Percentiles rank a stretch among this genome's conserved stretches.
Conservation (phyloP, 768 basidiomycete species). For the Symmetrospora coprosmae region DNA sequence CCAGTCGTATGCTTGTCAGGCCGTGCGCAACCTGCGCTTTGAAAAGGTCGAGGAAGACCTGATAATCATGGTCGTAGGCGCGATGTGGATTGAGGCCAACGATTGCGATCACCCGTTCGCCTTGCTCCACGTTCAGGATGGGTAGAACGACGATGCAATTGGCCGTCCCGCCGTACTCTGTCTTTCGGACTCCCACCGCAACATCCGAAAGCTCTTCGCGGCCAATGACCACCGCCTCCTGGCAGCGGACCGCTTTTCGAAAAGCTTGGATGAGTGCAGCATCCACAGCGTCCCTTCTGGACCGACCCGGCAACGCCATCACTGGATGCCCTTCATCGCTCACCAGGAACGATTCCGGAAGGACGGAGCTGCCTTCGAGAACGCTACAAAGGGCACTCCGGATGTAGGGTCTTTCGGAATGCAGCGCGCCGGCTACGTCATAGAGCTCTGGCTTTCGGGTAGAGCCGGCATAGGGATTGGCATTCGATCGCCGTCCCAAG, state of each 20-base stretch:
- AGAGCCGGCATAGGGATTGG: too few relatives aligned
- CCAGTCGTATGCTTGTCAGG: slow-evolving; percentile 7
- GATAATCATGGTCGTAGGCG: slow-evolving; percentile 6
- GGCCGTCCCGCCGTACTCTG: background rate
- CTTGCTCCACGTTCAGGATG: background rate
- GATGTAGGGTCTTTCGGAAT: too few relatives aligned
- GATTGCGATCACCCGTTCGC: background rate
- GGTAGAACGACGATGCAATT: background rate
- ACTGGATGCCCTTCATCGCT: too few relatives aligned
- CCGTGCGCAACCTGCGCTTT: slow-evolving; percentile 12
- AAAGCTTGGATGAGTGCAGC: background rate
- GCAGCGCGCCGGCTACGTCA: too few relatives aligned
- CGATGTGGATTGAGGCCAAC: slow-evolving; percentile 7
- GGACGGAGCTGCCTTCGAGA: too few relatives aligned
- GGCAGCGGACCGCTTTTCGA: background rate
- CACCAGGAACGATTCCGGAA: too few relatives aligned
- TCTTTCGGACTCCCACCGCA: background rate
- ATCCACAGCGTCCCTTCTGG: too few relatives aligned
- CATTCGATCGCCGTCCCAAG: too few relatives aligned
- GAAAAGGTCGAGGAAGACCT: slow-evolving; percentile 15
- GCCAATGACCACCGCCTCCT: background rate
- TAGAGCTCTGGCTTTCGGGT: too few relatives aligned
- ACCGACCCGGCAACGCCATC: too few relatives aligned
- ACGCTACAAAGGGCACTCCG: too few relatives aligned
- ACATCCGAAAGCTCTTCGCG: background rate